Percentiles rank a stretch among this genome's conserved stretches.
Evolutionary conservation across 495 filamentous ascomycete species (phyloP).

Genomic region (Aspergillus asperescens): DNA sequence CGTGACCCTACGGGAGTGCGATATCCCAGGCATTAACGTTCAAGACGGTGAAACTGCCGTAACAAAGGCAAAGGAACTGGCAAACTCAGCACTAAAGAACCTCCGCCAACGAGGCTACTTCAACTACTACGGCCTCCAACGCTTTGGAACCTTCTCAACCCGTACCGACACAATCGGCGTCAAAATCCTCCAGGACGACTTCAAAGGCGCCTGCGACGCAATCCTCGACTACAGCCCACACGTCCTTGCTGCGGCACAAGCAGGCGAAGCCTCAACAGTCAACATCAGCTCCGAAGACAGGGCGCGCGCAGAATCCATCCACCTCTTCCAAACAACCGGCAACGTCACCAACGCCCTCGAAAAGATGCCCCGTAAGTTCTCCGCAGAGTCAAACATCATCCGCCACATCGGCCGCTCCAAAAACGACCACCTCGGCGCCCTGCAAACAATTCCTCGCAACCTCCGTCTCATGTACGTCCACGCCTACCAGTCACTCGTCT

Average conservation of each 20-base stretch:
- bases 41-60: constrained; percentile 32
- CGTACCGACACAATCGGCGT: constrained; percentile 78
- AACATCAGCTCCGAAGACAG: constrained; percentile 65
- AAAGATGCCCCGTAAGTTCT: constrained; percentile 72
- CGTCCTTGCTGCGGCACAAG: constrained; percentile 43
- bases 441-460: constrained; percentile 68
- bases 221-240: constrained; percentile 62
- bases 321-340: constrained; percentile 58
- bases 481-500: constrained; percentile 89
- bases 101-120: constrained; percentile 71
- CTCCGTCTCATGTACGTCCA: constrained; percentile 92
- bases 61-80: constrained; percentile 45
- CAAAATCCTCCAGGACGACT: constrained; percentile 75
- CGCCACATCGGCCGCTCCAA: constrained; percentile 54
- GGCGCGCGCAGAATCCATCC: constrained; percentile 67
- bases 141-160: constrained; percentile 80
- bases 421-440: constrained; percentile 70
- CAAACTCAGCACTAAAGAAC: constrained; percentile 50
- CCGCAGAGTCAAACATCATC: constrained; percentile 72
- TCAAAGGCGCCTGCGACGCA: constrained; percentile 66
- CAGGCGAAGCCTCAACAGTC: constrained; percentile 29
- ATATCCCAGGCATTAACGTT: constrained; percentile 50
- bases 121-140: constrained; percentile 94
- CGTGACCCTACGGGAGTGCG: constrained; percentile 80
- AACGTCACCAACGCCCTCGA: constrained; percentile 53